These are phyloP conservation scores for Parsonsia alboflavescens DNA, from an alignment of 257 asterid species.

Conservation along the genomic window DNA sequence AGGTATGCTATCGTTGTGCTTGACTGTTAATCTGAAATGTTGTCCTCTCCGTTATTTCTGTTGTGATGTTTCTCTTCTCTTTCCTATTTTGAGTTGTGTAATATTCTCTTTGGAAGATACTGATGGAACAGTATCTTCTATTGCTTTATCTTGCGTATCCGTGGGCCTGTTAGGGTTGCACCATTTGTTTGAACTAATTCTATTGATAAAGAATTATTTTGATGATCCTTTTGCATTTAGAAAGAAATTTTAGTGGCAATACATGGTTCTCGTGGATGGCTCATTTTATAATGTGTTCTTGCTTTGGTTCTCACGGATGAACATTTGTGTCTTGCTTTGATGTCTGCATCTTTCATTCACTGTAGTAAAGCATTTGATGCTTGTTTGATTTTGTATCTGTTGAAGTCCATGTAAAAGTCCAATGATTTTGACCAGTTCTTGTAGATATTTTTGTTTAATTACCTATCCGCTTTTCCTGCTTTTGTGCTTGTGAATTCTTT, in stretches of 20 bases:
- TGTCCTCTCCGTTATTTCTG: neutral
- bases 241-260: neutral
- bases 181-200: neutral
- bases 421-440: neutral
- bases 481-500: conserved; percentile 20
- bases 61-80: neutral
- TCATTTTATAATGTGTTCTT: neutral
- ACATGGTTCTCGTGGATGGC: neutral
- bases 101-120: neutral
- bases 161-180: neutral
- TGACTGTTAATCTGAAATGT: conserved; percentile 9
- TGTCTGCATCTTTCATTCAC: neutral
- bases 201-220: neutral
- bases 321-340: neutral
- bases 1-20: conserved; percentile 28
- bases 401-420: neutral
- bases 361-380: neutral
- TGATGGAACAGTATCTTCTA: neutral
- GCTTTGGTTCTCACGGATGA: neutral
- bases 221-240: neutral
- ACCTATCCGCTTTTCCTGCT: conserved; percentile 16
- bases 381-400: neutral
- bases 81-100: neutral
- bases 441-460: conserved; percentile 3
- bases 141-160: conserved; percentile 2